Base-by-base conservation (phyloP, 495 filamentous ascomycete genomes). In the Xylaria flabelliformis region DNA sequence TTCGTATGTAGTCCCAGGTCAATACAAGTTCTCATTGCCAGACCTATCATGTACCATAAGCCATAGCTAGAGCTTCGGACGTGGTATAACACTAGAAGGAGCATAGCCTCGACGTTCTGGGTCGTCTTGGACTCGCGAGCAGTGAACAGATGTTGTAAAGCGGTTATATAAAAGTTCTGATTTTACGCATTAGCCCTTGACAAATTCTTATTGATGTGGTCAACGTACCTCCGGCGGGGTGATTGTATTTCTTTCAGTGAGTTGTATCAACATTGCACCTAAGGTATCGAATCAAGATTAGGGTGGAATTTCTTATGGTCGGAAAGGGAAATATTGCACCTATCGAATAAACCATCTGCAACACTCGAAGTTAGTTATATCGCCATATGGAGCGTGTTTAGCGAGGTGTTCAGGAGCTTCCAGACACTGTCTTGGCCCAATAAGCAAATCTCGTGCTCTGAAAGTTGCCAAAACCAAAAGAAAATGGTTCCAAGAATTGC, bases 41-140 rank as follows among this genome's bases (percentile, higher is more conserved):
- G 79, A 39, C 85, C 85, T 51, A 88, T 84, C 84, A 88, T 86
- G 63, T 88, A 88, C 86, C 85, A 88, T 73, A 88, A 82, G 15
- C 85, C 86, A 73, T 86, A 85, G 59, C 83, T 88, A 1, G 84
- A 85, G 24, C 84, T 85, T 12, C 86, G 81, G 4, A 88, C 77
- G 71, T 88, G 85, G 64, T 86, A 88, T 12, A 87, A 78, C 6
- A 88, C 85, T 10, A 88, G 77, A 34, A 88, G 82, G 9, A 83
- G 79, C 85, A 88, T 88, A n/a, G 86, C 85, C 72, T 87, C 84
- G 44, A 88, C 84, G 53, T 88, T 88, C 24, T 88, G 82, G 4
- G 85, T 79, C 2, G 85, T 87, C 46, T 83, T 80, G 13, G 83
- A 81, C 63, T 87, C 85, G 44, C 84, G 82, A 75, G 85, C 86